A percentile compares a stretch with the other conserved stretches of the same genome.
These are phyloP conservation scores for Fraxinus albicans DNA, from an alignment of 305 asterid species.

Conservation along the genomic window DNA sequence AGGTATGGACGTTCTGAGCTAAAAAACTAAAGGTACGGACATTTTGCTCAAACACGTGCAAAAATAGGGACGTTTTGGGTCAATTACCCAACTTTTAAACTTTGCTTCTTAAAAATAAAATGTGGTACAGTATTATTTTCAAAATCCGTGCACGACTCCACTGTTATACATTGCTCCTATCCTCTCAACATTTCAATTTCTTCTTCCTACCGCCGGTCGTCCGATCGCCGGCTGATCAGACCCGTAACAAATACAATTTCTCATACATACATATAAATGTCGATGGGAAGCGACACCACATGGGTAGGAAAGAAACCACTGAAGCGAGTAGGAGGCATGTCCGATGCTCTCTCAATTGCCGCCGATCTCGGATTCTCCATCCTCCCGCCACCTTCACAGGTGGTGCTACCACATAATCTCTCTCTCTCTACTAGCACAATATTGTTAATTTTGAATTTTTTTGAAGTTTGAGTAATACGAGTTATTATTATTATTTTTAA, in stretches of 20 bases:
- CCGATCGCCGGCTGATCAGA: constrained; percentile 12
- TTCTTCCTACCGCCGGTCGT: constrained; percentile 26
- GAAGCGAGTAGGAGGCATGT: constrained; percentile 91
- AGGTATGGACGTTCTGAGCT: no score
- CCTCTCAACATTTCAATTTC: background rate
- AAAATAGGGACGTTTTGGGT: no score
- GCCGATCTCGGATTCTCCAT: constrained; percentile 86
- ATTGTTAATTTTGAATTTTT: background rate
- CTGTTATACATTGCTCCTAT: constrained; percentile 7
- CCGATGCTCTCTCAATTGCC: constrained; percentile 93
- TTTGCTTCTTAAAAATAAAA: no score
- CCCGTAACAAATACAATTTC: background rate
- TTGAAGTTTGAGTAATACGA: constrained; percentile 12
- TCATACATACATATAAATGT: constrained; percentile 24
- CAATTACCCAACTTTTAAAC: no score
- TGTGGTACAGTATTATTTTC: no score
- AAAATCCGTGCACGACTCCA: no score
- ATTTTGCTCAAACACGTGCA: no score
- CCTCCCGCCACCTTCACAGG: constrained; percentile 77
- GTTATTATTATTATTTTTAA: constrained; percentile 16
- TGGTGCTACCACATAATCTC: constrained; percentile 1
- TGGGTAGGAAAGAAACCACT: constrained; percentile 94
- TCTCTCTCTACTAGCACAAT: background rate
- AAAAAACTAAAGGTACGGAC: no score
- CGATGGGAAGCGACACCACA: constrained; percentile 68